Evolutionary conservation across 2,329 filamentous ascomycete genomes (phyloP).

Genomic region (Exophiala viscosa): DNA sequence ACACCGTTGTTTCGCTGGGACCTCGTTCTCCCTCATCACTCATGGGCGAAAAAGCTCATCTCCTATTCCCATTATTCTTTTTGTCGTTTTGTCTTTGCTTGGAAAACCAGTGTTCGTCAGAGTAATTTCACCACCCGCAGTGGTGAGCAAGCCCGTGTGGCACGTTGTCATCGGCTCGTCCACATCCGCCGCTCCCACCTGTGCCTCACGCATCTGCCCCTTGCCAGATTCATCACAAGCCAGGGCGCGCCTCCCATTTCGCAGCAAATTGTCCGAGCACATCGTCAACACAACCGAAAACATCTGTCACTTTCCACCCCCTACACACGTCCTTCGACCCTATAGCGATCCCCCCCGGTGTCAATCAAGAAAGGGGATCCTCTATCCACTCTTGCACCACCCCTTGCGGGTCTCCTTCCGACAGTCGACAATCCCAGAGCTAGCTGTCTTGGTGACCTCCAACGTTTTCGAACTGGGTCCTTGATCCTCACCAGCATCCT

Average conservation of each 20-base stretch:
- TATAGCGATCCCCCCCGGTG: conserved; percentile 11
- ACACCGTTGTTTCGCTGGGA: background rate
- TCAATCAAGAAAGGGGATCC: conserved; percentile 23
- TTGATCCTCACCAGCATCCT: conserved; percentile 16
- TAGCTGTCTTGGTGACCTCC: conserved; percentile 18
- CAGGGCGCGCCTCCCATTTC: conserved; percentile 22
- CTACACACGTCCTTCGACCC: conserved; percentile 9
- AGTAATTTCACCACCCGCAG: background rate
- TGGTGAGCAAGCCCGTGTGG: conserved; percentile 1
- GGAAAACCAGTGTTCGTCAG: background rate
- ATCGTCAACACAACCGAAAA: conserved; percentile 24
- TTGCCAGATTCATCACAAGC: conserved; percentile 14
- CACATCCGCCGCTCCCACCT: conserved; percentile 1
- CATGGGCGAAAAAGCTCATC: background rate
- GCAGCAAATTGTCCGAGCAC: conserved; percentile 24
- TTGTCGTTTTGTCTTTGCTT: background rate
- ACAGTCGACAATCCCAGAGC: conserved; percentile 18
- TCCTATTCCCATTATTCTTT: background rate
- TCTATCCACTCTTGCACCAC: conserved; percentile 25
- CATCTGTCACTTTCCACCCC: conserved; percentile 20
- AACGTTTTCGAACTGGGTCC: conserved; percentile 21
- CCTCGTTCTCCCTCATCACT: background rate
- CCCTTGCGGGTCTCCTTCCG: conserved; percentile 24
- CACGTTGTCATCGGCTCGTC: background rate
- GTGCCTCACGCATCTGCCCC: conserved; percentile 9